Conservation (phyloP, 2,329 filamentous ascomycete species). For the Scedosporium apiospermum region DNA sequence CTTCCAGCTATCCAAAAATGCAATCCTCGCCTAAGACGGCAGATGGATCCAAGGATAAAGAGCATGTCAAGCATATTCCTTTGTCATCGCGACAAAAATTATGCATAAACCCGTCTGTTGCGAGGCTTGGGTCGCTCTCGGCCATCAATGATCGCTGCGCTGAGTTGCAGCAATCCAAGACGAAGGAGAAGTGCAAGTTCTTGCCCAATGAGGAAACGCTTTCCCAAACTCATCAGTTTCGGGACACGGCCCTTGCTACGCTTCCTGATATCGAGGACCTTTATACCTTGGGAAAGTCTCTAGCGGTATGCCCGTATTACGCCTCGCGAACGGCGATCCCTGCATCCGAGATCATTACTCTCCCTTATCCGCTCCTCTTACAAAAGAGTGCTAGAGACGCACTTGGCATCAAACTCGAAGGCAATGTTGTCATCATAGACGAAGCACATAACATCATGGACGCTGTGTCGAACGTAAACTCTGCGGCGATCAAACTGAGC, state of each 20-base stretch:
- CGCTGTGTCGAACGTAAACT: slow-evolving; percentile 79
- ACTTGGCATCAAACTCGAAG: slow-evolving; percentile 73
- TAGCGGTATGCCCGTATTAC: slow-evolving; percentile 90
- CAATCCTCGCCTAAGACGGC: slow-evolving; percentile 14
- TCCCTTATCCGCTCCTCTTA: slow-evolving; percentile 84
- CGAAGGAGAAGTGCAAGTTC: slow-evolving; percentile 62
- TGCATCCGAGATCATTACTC: slow-evolving; percentile 77
- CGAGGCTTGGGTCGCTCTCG: slow-evolving; percentile 57
- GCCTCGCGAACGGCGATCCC: slow-evolving; percentile 80
- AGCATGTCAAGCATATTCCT: slow-evolving; percentile 65
- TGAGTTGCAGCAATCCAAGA: slow-evolving; percentile 68
- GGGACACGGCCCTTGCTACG: slow-evolving; percentile 73
- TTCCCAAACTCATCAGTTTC: slow-evolving; percentile 64
- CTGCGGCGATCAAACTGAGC: slow-evolving; percentile 61
- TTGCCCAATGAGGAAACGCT: slow-evolving; percentile 71
- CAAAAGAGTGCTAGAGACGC: slow-evolving; percentile 84
- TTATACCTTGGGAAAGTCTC: slow-evolving; percentile 62
- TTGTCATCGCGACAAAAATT: slow-evolving; percentile 78
- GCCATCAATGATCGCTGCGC: slow-evolving; percentile 91
- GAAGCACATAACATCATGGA: slow-evolving; percentile 98
- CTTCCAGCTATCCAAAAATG: slow-evolving; percentile 53
- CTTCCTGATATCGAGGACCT: slow-evolving; percentile 93
- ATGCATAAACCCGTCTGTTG: slow-evolving; percentile 83
- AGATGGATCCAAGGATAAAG: slow-evolving; percentile 13
- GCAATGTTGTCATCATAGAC: slow-evolving; percentile 88